These are phyloP conservation scores for Diaporthe velutina DNA, from an alignment of 2,329 filamentous ascomycete genomes.

Conservation along the genomic window DNA sequence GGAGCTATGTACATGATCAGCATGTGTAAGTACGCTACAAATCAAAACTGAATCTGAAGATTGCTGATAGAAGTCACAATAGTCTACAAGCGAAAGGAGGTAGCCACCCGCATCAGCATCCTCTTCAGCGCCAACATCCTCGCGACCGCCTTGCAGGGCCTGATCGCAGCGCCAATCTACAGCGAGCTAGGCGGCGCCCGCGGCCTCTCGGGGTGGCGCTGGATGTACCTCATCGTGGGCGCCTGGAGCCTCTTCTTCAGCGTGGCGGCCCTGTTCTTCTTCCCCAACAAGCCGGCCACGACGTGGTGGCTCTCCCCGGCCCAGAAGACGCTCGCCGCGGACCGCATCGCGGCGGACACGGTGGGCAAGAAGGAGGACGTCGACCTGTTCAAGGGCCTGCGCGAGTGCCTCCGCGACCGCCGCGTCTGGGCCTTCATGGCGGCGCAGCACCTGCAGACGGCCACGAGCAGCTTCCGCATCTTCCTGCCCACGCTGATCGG, in stretches of 20 bases:
- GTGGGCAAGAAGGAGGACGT: not conserved
- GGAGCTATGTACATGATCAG: slow-evolving; percentile 65
- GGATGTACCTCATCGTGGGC: slow-evolving; percentile 40
- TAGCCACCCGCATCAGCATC: slow-evolving; percentile 71
- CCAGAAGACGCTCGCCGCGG: slow-evolving; percentile 54
- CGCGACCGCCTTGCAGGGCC: slow-evolving; percentile 76
- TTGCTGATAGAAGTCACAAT: slow-evolving; percentile 40
- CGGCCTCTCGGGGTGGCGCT: slow-evolving; percentile 55
- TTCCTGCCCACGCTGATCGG: slow-evolving; percentile 53
- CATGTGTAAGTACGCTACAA: not conserved
- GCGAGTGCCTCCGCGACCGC: not conserved
- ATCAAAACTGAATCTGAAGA: fast-evolving
- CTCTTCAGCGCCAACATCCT: slow-evolving; percentile 72
- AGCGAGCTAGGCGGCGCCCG: slow-evolving; percentile 60
- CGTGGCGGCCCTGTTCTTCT: slow-evolving; percentile 46
- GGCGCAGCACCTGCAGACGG: slow-evolving; percentile 27
- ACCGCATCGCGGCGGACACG: slow-evolving; percentile 21
- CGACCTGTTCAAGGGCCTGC: not conserved
- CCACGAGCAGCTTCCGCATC: slow-evolving; percentile 46
- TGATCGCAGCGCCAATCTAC: slow-evolving; percentile 74
- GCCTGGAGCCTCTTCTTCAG: slow-evolving; percentile 14
- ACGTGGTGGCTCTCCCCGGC: slow-evolving; percentile 56
- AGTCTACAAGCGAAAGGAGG: slow-evolving; percentile 77
- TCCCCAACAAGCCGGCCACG: slow-evolving; percentile 51
- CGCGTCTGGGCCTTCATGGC: slow-evolving; percentile 22